Base-by-base conservation (phyloP, 2,329 filamentous ascomycete species). In the Sporothrix mexicana region DNA sequence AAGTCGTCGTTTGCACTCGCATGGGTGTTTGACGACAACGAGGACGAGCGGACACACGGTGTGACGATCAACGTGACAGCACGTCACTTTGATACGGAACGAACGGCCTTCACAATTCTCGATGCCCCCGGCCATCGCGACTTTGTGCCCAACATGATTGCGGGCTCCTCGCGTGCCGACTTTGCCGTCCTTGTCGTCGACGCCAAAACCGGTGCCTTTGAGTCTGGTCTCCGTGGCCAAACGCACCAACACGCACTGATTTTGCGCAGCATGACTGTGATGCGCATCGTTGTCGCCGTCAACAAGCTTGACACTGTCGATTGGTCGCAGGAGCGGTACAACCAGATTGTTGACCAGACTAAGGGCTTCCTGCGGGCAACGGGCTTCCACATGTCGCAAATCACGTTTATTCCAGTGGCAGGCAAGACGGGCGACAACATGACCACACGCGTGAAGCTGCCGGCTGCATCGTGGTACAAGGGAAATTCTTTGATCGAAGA, bases 121-220 rank as follows among this genome's bases (percentile, higher is more conserved):
- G 96, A 99, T 80, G 95, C 96, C 0, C 96, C 96, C 0, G 96
- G 96, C 0, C 96, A 99, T 81, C 89, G 91, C 74, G 96, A 99
- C 80, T 99, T 98, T 79, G 94, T 99, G 23, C 96, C 96, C 0
- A 99, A 98, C 81, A 99, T 99, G 96, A 98, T 99, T 80, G 95
- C 95, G 1, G 96, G 96, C 15, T 94, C 95, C 3, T 96, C 93
- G 73, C 95, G 98, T 82, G 97, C 96, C 10, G 96, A 99, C 80
- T 96, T 98, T 81, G 96, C 95, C 0, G 92, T 99, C 0, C 85
- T 99, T 2, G 96, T 99, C 23, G 93, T 99, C 74, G 96, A 99
- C 80, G 92, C 95, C 4, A 92, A 92, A 73, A 93, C 90, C 0
- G 96, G 95, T 47, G 95, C 95, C 47, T 98, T 98, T 76, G 96